Base-by-base conservation (phyloP, 176 grass and related monocot genomes). In the Guadua angustifolia region DNA sequence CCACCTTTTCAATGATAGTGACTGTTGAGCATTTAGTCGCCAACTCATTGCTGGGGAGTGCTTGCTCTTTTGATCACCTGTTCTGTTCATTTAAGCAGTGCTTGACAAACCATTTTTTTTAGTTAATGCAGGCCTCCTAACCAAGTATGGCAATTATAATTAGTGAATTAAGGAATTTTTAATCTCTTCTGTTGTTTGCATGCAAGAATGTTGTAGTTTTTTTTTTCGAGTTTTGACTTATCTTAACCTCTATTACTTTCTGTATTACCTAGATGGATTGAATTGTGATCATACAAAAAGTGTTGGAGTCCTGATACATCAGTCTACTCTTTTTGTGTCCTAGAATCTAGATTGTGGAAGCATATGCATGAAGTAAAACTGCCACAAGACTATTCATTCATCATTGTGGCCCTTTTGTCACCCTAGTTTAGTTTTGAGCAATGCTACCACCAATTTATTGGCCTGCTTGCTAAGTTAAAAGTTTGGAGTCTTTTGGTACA, bases 271-370 rank as follows among this genome's bases (percentile, higher is more conserved):
- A 52, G 42, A 77, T 49, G 21, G 64, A 69, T 39, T 59, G 32
- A 61, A 68, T 80, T 51, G 17, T 66, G 49, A 74, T 73, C 74
- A 62, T 76, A 49, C 6, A 63, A 61, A 8, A 45, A 65, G 25
- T 33, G 43, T 39, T 40, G 46, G n/a, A 29, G 12, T 51, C 24
- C 53, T 82, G 70, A 49, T 70, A 44, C 36, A 73, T 74, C 24
- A 51, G 6, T 22, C 1, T 71, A 38, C n/a, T 43, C 25, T 36
- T 77, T 19, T 67, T 49, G 26, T 57, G 13, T 19, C 16, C 25
- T 61, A 77, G 22, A 77, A 61, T 57, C 35, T 88, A 78, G 74
- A 46, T 57, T 71, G 49, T 59, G 44, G 62, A 69, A 61, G 16
- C 12, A 66, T 35, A 19, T 46, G 24, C 18, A 1, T 39, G 9